Conservation (phyloP, 495 filamentous ascomycete species). For the Hyaloscypha finlandica region DNA sequence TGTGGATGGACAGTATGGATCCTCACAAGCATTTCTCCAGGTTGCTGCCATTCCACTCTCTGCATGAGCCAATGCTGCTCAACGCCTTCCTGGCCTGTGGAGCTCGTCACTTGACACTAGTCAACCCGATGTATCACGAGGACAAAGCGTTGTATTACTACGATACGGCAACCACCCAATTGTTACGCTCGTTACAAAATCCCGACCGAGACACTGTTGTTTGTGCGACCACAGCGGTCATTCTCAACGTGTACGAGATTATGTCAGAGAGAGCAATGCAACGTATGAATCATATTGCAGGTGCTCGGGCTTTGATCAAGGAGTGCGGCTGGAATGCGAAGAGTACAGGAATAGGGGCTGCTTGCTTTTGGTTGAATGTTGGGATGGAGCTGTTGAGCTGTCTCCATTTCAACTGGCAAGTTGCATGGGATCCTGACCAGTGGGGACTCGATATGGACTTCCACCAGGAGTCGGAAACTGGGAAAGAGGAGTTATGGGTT, state of each 20-base stretch:
- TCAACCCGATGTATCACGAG: conserved; percentile 69
- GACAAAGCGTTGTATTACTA: conserved; percentile 83
- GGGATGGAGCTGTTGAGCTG: conserved; percentile 88
- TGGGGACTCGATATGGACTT: conserved; percentile 82
- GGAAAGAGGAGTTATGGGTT: conserved; percentile 84
- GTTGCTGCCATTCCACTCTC: conserved; percentile 75
- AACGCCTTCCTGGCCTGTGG: conserved; percentile 92
- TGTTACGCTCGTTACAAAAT: conserved; percentile 74
- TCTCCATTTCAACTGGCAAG: conserved; percentile 82
- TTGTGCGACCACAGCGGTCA: conserved; percentile 86
- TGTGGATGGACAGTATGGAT: conserved; percentile 95
- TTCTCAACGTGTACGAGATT: conserved; percentile 88
- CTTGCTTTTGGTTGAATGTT: conserved; percentile 95
- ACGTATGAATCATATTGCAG: conserved; percentile 84
- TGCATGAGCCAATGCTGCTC: conserved; percentile 85
- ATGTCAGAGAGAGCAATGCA: conserved; percentile 79
- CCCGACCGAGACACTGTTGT: conserved; percentile 80
- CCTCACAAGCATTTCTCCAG: conserved; percentile 86
- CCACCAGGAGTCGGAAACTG: conserved; percentile 33
- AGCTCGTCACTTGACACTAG: conserved; percentile 73
- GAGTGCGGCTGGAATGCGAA: conserved; percentile 89
- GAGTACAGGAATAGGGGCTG: conserved; percentile 75
- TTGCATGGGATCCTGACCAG: conserved; percentile 88
- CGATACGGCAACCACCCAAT: conserved; percentile 72
- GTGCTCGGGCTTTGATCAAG: conserved; percentile 83